A percentile compares a stretch with the other conserved stretches of the same genome.
phyloP scores from a whole-genome alignment of 768 basidiomycete species.

The Fomitopsis pulvina region DNA sequence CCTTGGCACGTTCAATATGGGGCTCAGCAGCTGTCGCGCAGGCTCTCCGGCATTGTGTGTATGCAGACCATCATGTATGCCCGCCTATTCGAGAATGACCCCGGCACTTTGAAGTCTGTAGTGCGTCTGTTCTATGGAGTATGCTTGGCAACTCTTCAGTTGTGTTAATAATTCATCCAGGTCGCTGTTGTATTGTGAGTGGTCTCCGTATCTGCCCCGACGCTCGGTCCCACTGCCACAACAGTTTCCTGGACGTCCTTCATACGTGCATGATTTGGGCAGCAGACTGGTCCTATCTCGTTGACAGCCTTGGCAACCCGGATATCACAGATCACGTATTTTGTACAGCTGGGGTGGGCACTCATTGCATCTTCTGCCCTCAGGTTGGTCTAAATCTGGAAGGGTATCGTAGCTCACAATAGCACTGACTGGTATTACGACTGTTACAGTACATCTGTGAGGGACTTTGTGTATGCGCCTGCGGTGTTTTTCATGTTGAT shows the following conservation, averaged over 20 bases:
- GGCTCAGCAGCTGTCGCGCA: slow-evolving; percentile 1
- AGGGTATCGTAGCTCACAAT: slow-evolving; percentile 9
- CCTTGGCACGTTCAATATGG: background rate
- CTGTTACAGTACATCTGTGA: slow-evolving; percentile 19
- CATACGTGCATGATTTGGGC: slow-evolving; percentile 18
- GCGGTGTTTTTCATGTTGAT: background rate
- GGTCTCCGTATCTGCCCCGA: background rate
- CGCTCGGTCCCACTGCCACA: background rate
- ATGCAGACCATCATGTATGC: slow-evolving; percentile 20
- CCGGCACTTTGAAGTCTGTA: slow-evolving; percentile 11
- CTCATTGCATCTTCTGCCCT: background rate
- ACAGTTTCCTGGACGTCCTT: slow-evolving; percentile 19
- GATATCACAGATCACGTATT: slow-evolving; percentile 16
- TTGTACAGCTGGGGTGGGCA: slow-evolving; percentile 14
- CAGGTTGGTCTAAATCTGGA: background rate
- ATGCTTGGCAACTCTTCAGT: background rate
- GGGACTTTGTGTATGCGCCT: background rate
- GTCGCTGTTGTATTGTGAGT: slow-evolving; percentile 16
- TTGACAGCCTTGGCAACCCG: slow-evolving; percentile 14
- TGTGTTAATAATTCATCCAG: slow-evolving; percentile 2
- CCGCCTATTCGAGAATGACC: slow-evolving; percentile 17
- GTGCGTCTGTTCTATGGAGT: slow-evolving; percentile 7
- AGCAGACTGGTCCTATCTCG: slow-evolving; percentile 19
- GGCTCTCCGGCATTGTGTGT: slow-evolving; percentile 20
- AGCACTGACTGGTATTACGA: slow-evolving; percentile 17